Evolutionary conservation across 2,329 filamentous ascomycete species (phyloP).

Genomic region (Sordariomycetes sp.): DNA sequence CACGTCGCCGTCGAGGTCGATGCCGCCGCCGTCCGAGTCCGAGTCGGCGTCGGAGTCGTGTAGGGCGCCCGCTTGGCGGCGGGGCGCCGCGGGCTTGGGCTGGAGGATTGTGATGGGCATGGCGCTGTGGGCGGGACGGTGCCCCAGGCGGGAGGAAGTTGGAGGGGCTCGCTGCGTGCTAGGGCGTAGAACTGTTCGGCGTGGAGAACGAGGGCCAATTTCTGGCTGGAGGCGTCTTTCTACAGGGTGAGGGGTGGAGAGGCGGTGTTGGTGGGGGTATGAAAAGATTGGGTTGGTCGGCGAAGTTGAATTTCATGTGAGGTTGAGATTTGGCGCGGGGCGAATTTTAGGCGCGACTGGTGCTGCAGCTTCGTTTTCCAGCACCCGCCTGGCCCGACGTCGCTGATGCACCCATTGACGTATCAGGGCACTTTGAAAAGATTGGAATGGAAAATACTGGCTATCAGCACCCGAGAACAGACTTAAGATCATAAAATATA

Average conservation of each 20-base stretch:
- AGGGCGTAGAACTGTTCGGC: not conserved
- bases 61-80: constrained; percentile 8
- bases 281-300: not conserved
- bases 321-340: not conserved
- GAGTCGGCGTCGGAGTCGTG: constrained; percentile 22
- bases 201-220: not conserved
- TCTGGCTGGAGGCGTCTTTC: not conserved
- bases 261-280: not conserved
- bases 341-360: not conserved
- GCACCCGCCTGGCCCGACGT: not conserved
- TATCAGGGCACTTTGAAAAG: too few species aligned
- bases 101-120: constrained; percentile 40
- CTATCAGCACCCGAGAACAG: too few species aligned
- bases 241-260: not conserved
- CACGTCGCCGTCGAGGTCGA: constrained; percentile 31
- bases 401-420: not conserved
- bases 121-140: constrained; percentile 4
- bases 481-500: not conserved
- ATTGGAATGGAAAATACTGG: too few species aligned
- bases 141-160: not conserved
- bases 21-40: constrained; percentile 30
- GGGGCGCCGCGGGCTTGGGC: constrained; percentile 21
- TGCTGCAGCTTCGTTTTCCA: not conserved
- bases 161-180: not conserved
- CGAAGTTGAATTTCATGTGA: not conserved